Conservation (phyloP, 169 alveolate species). For the Plasmodium knowlesi region DNA sequence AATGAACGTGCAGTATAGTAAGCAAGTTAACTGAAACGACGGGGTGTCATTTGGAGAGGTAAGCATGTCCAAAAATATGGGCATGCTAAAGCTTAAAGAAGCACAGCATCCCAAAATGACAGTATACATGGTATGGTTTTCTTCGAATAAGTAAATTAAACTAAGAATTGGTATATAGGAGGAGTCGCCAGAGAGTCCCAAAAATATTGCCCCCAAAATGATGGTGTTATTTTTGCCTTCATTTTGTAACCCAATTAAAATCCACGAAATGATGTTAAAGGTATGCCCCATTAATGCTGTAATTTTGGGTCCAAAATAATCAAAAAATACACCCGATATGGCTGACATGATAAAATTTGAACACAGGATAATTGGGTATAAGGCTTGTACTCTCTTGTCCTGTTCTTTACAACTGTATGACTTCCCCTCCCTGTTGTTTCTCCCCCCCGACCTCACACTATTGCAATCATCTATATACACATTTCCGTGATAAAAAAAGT, state of each 20-base stretch:
- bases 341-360: constrained; percentile 79
- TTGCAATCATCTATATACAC: constrained; percentile 42
- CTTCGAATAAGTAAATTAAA: constrained; percentile 58
- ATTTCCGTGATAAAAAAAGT: constrained; percentile 63
- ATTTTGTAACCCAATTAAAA: constrained; percentile 63
- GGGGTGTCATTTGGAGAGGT: constrained; percentile 9
- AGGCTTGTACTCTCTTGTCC: constrained; percentile 80
- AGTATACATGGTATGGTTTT: constrained; percentile 59
- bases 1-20: constrained; percentile 26
- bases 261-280: constrained; percentile 77
- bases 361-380: constrained; percentile 76
- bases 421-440: not conserved
- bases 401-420: constrained; percentile 77
- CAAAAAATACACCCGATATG: constrained; percentile 77
- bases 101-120: constrained; percentile 71
- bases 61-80: constrained; percentile 57
- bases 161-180: constrained; percentile 51
- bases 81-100: constrained; percentile 56
- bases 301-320: constrained; percentile 77
- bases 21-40: constrained; percentile 40
- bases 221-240: constrained; percentile 28
- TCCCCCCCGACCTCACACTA: not conserved
- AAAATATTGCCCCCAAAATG: constrained; percentile 35
- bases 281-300: constrained; percentile 79
- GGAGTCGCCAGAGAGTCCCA: constrained; percentile 61